These are phyloP conservation scores for Boletus tylopilopsis DNA, from an alignment of 768 basidiomycete genomes.

Conservation along the genomic window DNA sequence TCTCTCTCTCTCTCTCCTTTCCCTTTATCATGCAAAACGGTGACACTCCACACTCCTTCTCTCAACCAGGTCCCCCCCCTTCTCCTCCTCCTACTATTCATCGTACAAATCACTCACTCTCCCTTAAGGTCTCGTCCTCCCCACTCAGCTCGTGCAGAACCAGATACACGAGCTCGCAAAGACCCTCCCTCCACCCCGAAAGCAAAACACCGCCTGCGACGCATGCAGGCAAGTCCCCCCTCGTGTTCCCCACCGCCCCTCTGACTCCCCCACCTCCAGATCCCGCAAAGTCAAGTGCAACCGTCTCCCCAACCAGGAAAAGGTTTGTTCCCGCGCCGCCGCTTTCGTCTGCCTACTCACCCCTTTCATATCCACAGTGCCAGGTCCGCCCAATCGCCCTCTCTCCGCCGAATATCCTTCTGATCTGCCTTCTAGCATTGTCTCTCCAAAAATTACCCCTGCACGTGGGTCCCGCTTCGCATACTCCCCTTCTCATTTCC, in stretches of 20 bases:
- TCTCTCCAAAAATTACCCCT: constrained; percentile 81
- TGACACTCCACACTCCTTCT: constrained; percentile 30
- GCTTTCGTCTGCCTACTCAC: constrained; percentile 5
- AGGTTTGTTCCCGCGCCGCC: constrained; percentile 45
- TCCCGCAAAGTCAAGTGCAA: constrained; percentile 88
- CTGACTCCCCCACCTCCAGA: constrained; percentile 35
- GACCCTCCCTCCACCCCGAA: constrained; percentile 78
- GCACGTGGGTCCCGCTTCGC: constrained; percentile 64
- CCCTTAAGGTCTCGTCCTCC: constrained; percentile 53
- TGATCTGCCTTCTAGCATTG: constrained; percentile 58
- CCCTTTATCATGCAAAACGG: constrained; percentile 30
- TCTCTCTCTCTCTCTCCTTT: constrained; percentile 7
- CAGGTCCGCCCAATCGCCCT: constrained; percentile 46
- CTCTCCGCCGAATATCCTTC: neutral
- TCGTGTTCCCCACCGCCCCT: neutral
- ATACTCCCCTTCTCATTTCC: constrained; percentile 11
- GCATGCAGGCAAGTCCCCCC: constrained; percentile 65
- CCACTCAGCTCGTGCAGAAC: constrained; percentile 68
- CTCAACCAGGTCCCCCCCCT: constrained; percentile 26
- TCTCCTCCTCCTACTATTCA: neutral
- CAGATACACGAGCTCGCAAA: constrained; percentile 81
- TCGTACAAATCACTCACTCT: neutral
- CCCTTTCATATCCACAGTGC: constrained; percentile 43
- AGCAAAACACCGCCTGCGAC: constrained; percentile 93
- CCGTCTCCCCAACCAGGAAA: constrained; percentile 75